phyloP scores from a whole-genome alignment of 345 rosid species.

The Salix suchowensis region DNA sequence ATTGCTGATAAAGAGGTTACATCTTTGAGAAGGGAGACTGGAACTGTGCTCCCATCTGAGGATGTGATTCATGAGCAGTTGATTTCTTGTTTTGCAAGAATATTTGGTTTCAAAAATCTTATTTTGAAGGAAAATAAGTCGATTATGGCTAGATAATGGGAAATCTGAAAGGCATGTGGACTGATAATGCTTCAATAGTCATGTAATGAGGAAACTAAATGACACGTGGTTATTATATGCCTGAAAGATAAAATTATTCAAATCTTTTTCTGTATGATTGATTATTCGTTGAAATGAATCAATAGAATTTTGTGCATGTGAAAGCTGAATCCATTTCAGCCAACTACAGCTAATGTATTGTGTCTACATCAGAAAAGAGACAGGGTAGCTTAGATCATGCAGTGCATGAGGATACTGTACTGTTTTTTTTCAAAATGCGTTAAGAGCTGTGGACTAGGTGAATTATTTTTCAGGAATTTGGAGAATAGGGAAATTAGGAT shows the following conservation, averaged over 20 bases:
- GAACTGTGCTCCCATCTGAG: slow-evolving; percentile 54
- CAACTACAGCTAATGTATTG: background rate
- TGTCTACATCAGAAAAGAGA: background rate
- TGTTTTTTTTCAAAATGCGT: background rate
- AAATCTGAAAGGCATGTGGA: slow-evolving; percentile 1
- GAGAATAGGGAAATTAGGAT: background rate
- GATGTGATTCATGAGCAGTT: slow-evolving; percentile 69
- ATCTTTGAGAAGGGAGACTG: slow-evolving; percentile 68
- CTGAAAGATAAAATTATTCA: slow-evolving; percentile 2
- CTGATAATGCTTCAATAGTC: slow-evolving; percentile 17
- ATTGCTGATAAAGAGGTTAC: slow-evolving; percentile 81
- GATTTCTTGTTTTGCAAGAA: slow-evolving; percentile 59
- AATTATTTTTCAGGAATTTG: background rate
- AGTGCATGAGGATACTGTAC: background rate
- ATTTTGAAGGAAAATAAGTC: slow-evolving; percentile 44
- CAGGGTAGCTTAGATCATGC: background rate
- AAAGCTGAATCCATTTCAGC: background rate
- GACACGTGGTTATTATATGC: slow-evolving; percentile 9
- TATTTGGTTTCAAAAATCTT: slow-evolving; percentile 48
- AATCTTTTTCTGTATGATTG: background rate
- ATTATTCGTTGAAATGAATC: slow-evolving; percentile 2
- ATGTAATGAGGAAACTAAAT: slow-evolving; percentile 12
- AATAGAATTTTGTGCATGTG: background rate
- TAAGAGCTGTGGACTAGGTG: background rate
- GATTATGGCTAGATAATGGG: slow-evolving; percentile 21